phyloP scores from a whole-genome alignment of 192 early-diverging fungal species.

The Paraglomus brasilianum region DNA sequence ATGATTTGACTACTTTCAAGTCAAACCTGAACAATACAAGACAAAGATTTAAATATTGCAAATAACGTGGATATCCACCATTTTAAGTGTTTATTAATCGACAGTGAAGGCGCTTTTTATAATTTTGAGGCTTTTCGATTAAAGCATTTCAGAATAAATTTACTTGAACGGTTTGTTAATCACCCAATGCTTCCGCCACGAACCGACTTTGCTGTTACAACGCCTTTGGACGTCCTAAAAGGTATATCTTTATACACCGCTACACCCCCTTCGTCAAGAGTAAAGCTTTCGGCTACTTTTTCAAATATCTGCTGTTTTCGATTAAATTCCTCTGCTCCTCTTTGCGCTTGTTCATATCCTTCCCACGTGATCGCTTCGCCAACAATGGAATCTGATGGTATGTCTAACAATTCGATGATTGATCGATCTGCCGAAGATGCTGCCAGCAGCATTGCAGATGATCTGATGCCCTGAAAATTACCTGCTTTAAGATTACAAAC shows the following conservation, averaged over 20 bases:
- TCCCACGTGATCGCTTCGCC: conserved; percentile 57
- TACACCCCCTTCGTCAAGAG: conserved; percentile 43
- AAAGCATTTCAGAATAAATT: too few relatives aligned
- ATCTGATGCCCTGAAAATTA: conserved; percentile 60
- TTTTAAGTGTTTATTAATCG: too few relatives aligned
- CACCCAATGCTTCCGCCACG: conserved; percentile 45
- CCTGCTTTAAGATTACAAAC: conserved; percentile 62
- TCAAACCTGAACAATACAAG: too few relatives aligned
- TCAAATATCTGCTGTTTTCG: conserved; percentile 67
- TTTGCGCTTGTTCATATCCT: conserved; percentile 43
- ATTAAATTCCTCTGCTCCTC: conserved; percentile 53
- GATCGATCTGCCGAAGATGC: conserved; percentile 56
- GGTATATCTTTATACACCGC: conserved; percentile 55
- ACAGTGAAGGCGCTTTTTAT: too few relatives aligned
- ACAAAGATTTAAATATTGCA: too few relatives aligned
- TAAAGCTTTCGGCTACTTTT: conserved; percentile 54
- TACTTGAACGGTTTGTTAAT: not conserved
- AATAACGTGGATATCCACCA: too few relatives aligned
- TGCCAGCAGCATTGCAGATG: conserved; percentile 61
- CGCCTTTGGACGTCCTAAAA: conserved; percentile 49
- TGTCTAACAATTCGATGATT: conserved; percentile 55
- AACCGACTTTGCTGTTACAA: conserved; percentile 46
- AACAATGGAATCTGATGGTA: conserved; percentile 47
- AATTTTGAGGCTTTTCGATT: too few relatives aligned
- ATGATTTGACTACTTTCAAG: too few relatives aligned